A percentile compares a stretch with the other conserved stretches of the same genome.
These are phyloP conservation scores for Iris pallida DNA, from an alignment of 116 monocot genomes.

Conservation along the genomic window DNA sequence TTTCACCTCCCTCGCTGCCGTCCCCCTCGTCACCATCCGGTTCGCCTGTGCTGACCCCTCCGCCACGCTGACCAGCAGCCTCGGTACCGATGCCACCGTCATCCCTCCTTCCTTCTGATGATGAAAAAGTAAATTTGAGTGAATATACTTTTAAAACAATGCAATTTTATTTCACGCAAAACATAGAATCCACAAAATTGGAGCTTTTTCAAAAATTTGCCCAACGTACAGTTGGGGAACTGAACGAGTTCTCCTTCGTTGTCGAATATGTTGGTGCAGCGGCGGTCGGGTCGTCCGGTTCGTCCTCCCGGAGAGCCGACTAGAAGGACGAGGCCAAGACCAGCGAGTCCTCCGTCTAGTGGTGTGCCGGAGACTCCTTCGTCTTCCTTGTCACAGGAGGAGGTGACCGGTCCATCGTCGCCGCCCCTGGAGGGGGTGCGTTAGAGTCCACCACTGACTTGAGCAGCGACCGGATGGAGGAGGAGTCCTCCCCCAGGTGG, in stretches of 20 bases:
- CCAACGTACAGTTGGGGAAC: too few species aligned
- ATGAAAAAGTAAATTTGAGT: too few species aligned
- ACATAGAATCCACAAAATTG: too few species aligned
- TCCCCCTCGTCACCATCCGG: conserved; percentile 8
- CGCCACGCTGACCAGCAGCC: conserved; percentile 6
- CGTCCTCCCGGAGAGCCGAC: not conserved
- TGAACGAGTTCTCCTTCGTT: too few species aligned
- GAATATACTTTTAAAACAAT: too few species aligned
- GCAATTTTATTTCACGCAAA: too few species aligned
- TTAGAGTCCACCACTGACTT: too few species aligned
- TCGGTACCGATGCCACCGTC: conserved; percentile 12
- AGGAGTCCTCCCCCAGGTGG: too few species aligned
- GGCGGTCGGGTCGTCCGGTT: not conserved
- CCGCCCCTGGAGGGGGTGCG: not conserved
- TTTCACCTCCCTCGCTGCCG: not conserved
- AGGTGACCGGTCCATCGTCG: not conserved
- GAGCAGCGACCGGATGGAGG: too few species aligned
- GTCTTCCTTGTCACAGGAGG: not conserved
- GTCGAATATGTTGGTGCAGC: not conserved
- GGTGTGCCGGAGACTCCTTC: too few species aligned
- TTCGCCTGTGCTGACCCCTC: not conserved
- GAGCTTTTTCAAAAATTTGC: too few species aligned
- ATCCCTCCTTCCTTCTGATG: not conserved
- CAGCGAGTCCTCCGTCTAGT: conserved; percentile 6
- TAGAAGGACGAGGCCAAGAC: conserved; percentile 2